These are phyloP conservation scores for Plenodomus tracheiphilus DNA, from an alignment of 2,329 filamentous ascomycete genomes.

Conservation along the genomic window DNA sequence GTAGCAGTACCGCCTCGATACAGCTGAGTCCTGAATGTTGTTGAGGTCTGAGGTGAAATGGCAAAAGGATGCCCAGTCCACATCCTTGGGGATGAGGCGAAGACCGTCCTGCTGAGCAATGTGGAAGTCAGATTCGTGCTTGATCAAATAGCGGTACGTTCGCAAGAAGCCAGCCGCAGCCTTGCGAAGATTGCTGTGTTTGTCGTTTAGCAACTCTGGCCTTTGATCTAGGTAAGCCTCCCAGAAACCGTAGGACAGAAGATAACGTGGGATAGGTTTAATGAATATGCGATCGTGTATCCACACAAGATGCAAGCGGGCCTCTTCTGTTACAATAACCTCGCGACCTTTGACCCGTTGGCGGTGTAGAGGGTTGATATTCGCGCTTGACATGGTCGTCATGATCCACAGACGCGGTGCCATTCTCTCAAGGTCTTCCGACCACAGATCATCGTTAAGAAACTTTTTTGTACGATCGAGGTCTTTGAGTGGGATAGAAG, in stretches of 20 bases:
- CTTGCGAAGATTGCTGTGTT: constrained; percentile 10
- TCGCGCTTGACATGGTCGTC: constrained; percentile 11
- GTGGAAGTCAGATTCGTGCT: constrained; percentile 45
- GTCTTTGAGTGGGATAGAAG: constrained; percentile 1
- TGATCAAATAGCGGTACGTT: constrained; percentile 49
- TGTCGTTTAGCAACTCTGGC: not conserved
- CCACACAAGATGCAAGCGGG: constrained; percentile 24
- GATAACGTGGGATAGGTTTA: constrained; percentile 25
- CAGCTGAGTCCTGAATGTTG: constrained; percentile 31
- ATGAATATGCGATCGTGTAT: constrained; percentile 21
- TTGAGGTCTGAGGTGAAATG: constrained; percentile 10
- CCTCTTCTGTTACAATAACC: constrained; percentile 22
- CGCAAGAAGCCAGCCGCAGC: constrained; percentile 43
- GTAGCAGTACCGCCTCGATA: constrained; percentile 49
- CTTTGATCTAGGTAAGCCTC: constrained; percentile 4
- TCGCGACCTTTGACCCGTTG: constrained; percentile 20
- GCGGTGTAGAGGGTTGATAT: constrained; percentile 17
- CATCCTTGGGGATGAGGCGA: constrained; percentile 22
- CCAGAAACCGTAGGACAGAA: constrained; percentile 22
- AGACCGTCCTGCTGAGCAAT: constrained; percentile 28
- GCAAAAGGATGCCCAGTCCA: constrained; percentile 26
- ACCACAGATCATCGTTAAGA: constrained; percentile 3
- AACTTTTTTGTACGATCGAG: not conserved
- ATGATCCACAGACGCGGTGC: constrained; percentile 10
- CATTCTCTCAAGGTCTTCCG: constrained; percentile 1